Conservation (phyloP, 768 basidiomycete genomes). For the Pulveroboletus sp. region DNA sequence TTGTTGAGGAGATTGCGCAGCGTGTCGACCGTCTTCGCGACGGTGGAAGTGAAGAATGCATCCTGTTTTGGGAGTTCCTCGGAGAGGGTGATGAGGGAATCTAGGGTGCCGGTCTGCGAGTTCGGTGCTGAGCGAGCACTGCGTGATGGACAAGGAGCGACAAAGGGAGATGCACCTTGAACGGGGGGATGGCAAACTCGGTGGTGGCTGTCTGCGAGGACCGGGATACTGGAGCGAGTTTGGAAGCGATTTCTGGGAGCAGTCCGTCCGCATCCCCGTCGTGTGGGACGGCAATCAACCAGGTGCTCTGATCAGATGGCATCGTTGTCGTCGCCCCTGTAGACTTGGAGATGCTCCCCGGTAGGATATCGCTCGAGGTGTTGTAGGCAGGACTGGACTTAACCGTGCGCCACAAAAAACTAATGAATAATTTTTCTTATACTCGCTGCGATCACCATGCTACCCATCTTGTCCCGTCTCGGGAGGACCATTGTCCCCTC, state of each 20-base stretch:
- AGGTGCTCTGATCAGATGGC: constrained; percentile 96
- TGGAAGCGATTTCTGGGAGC: constrained; percentile 57
- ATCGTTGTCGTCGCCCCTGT: constrained; percentile 38
- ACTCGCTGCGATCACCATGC: not conserved
- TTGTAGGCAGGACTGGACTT: not conserved
- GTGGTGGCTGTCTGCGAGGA: constrained; percentile 47
- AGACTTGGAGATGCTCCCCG: not conserved
- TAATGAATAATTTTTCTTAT: constrained; percentile 11
- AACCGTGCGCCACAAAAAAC: not conserved
- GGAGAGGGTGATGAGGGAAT: constrained; percentile 80
- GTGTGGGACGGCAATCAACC: constrained; percentile 83
- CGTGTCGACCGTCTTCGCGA: constrained; percentile 93
- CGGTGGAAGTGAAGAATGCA: constrained; percentile 74
- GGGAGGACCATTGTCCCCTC: constrained; percentile 2
- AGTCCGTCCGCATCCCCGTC: constrained; percentile 82
- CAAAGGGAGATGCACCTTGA: constrained; percentile 65
- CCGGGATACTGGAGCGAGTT: constrained; percentile 57
- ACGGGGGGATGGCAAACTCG: constrained; percentile 71
- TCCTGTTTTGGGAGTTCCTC: constrained; percentile 94
- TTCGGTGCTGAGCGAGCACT: constrained; percentile 7
- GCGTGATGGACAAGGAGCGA: not conserved
- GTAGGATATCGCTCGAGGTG: too few species aligned
- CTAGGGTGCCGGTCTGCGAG: constrained; percentile 86
- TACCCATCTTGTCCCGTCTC: constrained; percentile 9
- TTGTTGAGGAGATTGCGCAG: constrained; percentile 88